Evolutionary conservation across 768 basidiomycete genomes (phyloP), one percentile per base, ranked within the genome.

Genomic region (Suillus variegatus): DNA sequence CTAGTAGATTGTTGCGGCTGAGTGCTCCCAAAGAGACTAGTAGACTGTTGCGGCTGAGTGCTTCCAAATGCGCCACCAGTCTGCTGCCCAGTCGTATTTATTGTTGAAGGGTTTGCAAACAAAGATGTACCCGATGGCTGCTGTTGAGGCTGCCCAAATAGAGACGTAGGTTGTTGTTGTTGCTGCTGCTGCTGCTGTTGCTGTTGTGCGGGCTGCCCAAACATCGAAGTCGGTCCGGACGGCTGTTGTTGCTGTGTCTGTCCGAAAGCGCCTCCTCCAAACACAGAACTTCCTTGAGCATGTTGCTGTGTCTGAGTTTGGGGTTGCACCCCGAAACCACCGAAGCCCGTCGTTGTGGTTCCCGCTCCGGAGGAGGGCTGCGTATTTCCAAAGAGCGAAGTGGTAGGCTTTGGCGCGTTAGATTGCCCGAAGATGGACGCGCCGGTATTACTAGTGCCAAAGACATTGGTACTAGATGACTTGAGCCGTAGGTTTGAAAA

Each of bases 21-120:
- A 10, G 57, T 32, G 28, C 75, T 75, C 16, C 57, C 57, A 41
- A 67, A 79, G 75, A 13, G 66, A 58, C 25, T 73, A 68, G 51
- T 65, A 67, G 6, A 65, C 64, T 62, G 69, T 64, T 55, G 76
- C 62, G 74, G 78, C 60, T 76, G 72, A 54, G 73, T 69, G 40
- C 65, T 65, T 20, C 82, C 82, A 74, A 85, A 85, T 62, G 82
- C 68, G 18, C 77, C 73, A 20, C 71, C 71, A 56, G 71, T 65
- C 35, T 80, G 71, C 65, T 78, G 80, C 43, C 72, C 69, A 64
- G 72, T 64, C 8, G 52, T 20, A 35, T 54, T 54, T 6, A 58
- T 52, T 40, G 60, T 60, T 65, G 58, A 18, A 56, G 54, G 32
- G n/a, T 62, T 51, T 62, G 14, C n/a, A n/a, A 55, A 40, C 56